A percentile compares a stretch with the other conserved stretches of the same genome.
These are phyloP conservation scores for Oldenlandia corymbosa DNA, from an alignment of 257 asterid genomes.

Conservation along the genomic window DNA sequence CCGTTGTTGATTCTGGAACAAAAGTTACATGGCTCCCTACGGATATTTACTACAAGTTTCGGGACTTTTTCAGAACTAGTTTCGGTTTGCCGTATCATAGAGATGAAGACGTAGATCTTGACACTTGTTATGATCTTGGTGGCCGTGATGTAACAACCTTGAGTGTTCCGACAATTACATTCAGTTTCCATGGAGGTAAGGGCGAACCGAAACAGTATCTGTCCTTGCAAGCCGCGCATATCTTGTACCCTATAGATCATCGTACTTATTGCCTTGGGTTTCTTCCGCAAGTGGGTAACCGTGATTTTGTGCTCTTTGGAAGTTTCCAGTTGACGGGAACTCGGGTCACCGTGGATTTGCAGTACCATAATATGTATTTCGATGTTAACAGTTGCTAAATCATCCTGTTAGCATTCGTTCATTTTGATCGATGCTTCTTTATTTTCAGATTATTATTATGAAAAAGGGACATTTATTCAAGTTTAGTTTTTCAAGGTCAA, in stretches of 20 bases:
- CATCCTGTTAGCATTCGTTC: too few relatives aligned
- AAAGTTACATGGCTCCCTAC: neutral
- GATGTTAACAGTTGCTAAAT: neutral
- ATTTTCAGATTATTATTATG: too few relatives aligned
- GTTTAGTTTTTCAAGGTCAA: too few relatives aligned
- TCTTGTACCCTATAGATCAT: neutral
- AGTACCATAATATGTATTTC: neutral
- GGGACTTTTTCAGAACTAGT: too few relatives aligned
- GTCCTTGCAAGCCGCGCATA: neutral
- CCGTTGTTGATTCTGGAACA: neutral
- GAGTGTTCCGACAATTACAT: neutral
- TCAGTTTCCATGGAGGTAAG: neutral
- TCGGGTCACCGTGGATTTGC: neutral
- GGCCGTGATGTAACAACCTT: too few relatives aligned
- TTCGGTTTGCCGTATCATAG: too few relatives aligned
- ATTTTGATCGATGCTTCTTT: too few relatives aligned
- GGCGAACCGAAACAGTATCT: too few relatives aligned
- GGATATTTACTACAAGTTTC: neutral
- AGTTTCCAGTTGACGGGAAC: neutral
- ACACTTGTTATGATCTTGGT: neutral
- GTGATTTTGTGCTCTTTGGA: neutral
- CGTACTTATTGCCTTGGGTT: neutral
- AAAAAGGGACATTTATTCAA: too few relatives aligned
- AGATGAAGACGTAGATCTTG: neutral
- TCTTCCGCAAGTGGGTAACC: neutral